phyloP scores from a whole-genome alignment of 2,329 filamentous ascomycete species.

The Fusarium sp. region DNA sequence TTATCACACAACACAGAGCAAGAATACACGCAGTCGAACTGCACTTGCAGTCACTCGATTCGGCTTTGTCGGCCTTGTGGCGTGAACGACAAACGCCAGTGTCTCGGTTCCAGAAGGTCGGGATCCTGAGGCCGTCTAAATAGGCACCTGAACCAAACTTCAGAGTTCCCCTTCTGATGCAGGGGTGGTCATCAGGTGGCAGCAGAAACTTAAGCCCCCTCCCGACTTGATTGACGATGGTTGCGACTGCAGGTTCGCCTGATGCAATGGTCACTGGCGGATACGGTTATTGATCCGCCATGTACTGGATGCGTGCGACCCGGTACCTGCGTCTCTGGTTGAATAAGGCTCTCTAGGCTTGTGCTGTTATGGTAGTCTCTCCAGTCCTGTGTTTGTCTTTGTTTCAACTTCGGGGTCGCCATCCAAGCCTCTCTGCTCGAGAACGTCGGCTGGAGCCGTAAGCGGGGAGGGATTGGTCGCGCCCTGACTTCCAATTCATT shows the following conservation, averaged over 20 bases:
- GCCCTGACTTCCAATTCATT: background rate
- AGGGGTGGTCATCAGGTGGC: background rate
- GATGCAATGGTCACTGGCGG: background rate
- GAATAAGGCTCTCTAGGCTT: slow-evolving; percentile 2
- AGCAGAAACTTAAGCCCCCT: slow-evolving; percentile 13
- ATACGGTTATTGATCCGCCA: slow-evolving; percentile 10
- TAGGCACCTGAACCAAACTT: background rate
- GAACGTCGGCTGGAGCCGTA: slow-evolving; percentile 16
- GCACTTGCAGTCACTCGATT: background rate
- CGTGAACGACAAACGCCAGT: slow-evolving; percentile 24
- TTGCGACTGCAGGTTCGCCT: slow-evolving; percentile 12
- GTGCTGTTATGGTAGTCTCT: background rate
- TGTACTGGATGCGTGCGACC: slow-evolving; percentile 14
- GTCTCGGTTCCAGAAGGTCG: slow-evolving; percentile 26
- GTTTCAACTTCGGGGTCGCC: slow-evolving; percentile 19
- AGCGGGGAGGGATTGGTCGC: slow-evolving; percentile 1
- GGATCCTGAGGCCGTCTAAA: slow-evolving; percentile 1
- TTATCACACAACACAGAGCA: background rate
- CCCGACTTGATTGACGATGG: slow-evolving; percentile 3
- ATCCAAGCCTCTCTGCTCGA: slow-evolving; percentile 28
- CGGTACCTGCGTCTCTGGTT: slow-evolving; percentile 18
- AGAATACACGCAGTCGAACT: background rate
- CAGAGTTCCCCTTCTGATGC: background rate
- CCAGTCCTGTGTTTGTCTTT: background rate
- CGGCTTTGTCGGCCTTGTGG: slow-evolving; percentile 7